Base-by-base conservation (phyloP, 2,329 filamentous ascomycete genomes). In the Curvularia hawaiiensis region DNA sequence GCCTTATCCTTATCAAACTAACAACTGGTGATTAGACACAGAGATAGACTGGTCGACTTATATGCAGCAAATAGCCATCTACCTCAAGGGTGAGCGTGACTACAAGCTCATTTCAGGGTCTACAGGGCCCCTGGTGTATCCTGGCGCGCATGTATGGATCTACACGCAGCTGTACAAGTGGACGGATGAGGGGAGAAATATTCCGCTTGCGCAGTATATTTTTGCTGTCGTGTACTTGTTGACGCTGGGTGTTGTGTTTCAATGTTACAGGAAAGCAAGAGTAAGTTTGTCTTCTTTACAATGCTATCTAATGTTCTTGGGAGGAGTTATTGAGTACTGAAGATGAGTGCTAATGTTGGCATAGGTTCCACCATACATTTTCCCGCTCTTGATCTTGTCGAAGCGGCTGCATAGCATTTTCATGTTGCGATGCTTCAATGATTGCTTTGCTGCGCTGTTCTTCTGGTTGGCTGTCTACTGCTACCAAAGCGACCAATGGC, bases 41-140 rank as follows among this genome's bases (percentile, higher is more conserved):
- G 95, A 99, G 77, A 99, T 99, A 71, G 95, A 99, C 79, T 99
- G 94, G 94, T 85, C 84, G 58, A 92, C 95, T 0, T 99, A 99
- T 77, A 98, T 99, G 93, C 85, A 97, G 75, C 95, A 99, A 72
- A 83, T 98, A 44, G 79, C 84, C 40, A 88, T 93, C 67, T 95
- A 90, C 71, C 79, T 93, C 45, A 83, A 85, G 18, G 95, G 95
- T 70, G 93, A 98, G 80, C 87, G 90, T 73, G 89, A 97, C 77
- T 99, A 99, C 77, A 86, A 86, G 59, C 84, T 88, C 56, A 93
- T 99, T 73, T 85, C 89, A 71, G 95, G 95, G 66, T 89, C 87
- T 58, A 99, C 95, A 0, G 95, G 95, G 0, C 95, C 95, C 3
- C 83, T 98, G 50, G 95, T 99, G 59, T 99, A 99, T 78, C 95